Conservation (phyloP, 2,329 filamentous ascomycete species). For the Fusarium heterosporum region DNA sequence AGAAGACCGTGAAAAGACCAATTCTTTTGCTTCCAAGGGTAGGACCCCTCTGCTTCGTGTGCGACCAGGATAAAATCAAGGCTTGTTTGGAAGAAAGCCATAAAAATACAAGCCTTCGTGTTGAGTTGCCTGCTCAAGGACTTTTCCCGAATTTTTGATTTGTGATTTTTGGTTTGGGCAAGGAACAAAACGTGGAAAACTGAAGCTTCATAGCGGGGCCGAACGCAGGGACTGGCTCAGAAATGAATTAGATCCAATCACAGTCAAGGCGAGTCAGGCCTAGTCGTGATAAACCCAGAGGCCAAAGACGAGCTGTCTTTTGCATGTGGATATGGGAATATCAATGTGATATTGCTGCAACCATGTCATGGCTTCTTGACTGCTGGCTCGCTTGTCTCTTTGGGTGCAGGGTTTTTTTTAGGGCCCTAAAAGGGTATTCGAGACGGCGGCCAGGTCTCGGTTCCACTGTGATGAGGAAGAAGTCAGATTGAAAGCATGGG, state of each 20-base stretch:
- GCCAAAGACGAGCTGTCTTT: conserved; percentile 28
- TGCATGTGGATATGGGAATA: conserved; percentile 48
- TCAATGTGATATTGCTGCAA: conserved; percentile 30
- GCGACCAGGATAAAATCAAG: conserved; percentile 44
- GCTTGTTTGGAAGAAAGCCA: conserved; percentile 34
- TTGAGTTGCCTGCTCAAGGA: conserved; percentile 39
- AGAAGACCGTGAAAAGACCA: conserved; percentile 48
- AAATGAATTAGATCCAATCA: conserved; percentile 42
- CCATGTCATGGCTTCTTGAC: conserved; percentile 7
- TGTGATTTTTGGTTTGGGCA: conserved; percentile 11
- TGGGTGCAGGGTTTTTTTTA: conserved; percentile 20
- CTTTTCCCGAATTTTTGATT: conserved; percentile 27
- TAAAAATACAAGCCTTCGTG: neutral
- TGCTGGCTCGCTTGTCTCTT: conserved; percentile 3
- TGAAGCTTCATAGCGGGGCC: conserved; percentile 44
- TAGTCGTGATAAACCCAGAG: conserved; percentile 10
- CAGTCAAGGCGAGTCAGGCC: conserved; percentile 45
- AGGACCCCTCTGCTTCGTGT: conserved; percentile 37
- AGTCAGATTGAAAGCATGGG: conserved; percentile 23
- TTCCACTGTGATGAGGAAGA: conserved; percentile 40
- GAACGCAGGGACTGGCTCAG: conserved; percentile 43
- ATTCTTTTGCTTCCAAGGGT: conserved; percentile 43
- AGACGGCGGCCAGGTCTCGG: conserved; percentile 40
- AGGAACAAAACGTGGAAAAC: conserved; percentile 37
- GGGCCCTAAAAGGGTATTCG: conserved; percentile 25